These are phyloP conservation scores for Epithele typhae DNA, from an alignment of 768 basidiomycete species.

Conservation along the genomic window DNA sequence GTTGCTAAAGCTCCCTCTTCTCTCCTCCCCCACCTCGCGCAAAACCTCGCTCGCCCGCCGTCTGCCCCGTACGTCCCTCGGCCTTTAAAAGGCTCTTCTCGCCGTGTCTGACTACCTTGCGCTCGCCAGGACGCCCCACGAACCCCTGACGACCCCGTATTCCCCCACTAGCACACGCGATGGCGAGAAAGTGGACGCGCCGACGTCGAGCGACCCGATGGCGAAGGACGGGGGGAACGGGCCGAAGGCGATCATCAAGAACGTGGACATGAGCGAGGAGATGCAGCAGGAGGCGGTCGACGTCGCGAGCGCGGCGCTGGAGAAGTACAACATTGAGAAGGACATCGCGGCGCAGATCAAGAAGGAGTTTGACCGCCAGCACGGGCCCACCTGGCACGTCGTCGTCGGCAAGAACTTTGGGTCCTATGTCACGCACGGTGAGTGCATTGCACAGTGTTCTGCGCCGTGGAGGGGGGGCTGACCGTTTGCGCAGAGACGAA, in stretches of 20 bases:
- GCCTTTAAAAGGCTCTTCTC: no score
- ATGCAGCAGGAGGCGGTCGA: conserved; percentile 96
- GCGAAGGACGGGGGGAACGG: conserved; percentile 34
- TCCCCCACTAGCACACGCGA: conserved; percentile 7
- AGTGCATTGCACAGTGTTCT: conserved; percentile 23
- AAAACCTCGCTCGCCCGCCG: no score
- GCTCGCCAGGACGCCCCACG: no score
- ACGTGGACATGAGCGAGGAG: conserved; percentile 94
- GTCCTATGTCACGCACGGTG: conserved; percentile 96
- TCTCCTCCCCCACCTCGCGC: no score
- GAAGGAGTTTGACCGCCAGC: conserved; percentile 92
- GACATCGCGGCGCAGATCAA: conserved; percentile 98
- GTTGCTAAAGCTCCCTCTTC: no score
- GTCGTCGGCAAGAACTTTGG: conserved; percentile 99
- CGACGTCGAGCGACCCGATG: conserved; percentile 49
- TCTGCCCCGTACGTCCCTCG: no score
- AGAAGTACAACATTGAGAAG: conserved; percentile 93
- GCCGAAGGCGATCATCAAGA: conserved; percentile 91
- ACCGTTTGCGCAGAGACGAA: conserved; percentile 72
- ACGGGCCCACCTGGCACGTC: conserved; percentile 96
- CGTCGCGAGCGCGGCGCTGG: conserved; percentile 77
- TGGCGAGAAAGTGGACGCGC: conserved; percentile 51
- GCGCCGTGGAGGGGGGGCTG: neutral
- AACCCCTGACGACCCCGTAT: no score
- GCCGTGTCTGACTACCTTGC: no score